A percentile compares a stretch with the other conserved stretches of the same genome.
phyloP scores from a whole-genome alignment of 805 yeast species.

The Nakazawaea wickerhamii region DNA sequence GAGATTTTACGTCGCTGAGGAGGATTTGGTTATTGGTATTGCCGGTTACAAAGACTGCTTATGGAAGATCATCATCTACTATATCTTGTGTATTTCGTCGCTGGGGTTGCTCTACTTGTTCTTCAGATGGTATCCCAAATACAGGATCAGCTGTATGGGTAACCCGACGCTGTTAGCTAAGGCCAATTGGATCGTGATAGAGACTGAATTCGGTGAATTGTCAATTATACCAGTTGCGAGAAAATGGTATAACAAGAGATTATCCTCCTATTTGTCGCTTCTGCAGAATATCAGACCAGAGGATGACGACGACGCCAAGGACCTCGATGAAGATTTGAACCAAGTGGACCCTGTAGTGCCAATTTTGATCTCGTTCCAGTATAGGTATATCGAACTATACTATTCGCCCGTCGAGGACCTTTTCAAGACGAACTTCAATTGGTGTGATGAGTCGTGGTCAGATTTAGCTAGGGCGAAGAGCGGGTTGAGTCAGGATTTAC shows the following conservation, averaged over 20 bases:
- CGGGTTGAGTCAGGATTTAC: constrained; percentile 68
- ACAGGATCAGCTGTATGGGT: constrained; percentile 65
- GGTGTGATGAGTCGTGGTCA: constrained; percentile 83
- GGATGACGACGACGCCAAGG: constrained; percentile 16
- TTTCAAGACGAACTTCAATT: constrained; percentile 74
- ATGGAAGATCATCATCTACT: constrained; percentile 42
- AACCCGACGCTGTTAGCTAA: constrained; percentile 61
- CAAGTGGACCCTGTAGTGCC: constrained; percentile 66
- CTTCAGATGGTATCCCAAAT: constrained; percentile 82
- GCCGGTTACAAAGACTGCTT: constrained; percentile 74
- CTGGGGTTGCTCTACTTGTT: constrained; percentile 70
- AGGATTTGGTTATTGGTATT: constrained; percentile 88
- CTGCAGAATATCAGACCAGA: constrained; percentile 18
- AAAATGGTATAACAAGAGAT: constrained; percentile 60
- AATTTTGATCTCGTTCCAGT: constrained; percentile 62
- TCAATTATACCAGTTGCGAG: constrained; percentile 51
- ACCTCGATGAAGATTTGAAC: constrained; percentile 7
- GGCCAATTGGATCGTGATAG: constrained; percentile 91
- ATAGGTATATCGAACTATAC: constrained; percentile 76
- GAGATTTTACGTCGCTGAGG: constrained; percentile 90
- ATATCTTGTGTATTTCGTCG: constrained; percentile 49
- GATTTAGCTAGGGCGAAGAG: constrained; percentile 46
- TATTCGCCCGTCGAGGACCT: constrained; percentile 86
- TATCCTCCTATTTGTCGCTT: constrained; percentile 56
- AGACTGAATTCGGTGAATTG: constrained; percentile 89